phyloP scores from a whole-genome alignment of 78 protist genomes.

The Dictyostelium purpureum region DNA sequence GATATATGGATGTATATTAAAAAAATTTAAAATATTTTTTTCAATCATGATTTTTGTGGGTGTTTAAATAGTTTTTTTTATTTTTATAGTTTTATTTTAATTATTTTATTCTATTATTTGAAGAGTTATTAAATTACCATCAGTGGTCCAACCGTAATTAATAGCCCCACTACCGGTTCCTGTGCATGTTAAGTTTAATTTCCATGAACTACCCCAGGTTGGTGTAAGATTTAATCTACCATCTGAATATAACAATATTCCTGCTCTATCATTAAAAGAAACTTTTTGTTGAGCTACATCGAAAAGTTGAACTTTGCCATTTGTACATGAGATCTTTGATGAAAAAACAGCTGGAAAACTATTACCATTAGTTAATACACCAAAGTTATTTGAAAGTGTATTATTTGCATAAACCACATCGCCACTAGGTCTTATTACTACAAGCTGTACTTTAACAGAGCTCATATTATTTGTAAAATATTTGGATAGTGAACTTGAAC shows the following conservation, averaged over 20 bases:
- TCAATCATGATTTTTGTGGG: no score
- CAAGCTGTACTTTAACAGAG: neutral
- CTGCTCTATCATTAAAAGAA: neutral
- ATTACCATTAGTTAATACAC: neutral
- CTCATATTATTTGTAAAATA: no score
- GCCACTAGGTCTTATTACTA: neutral
- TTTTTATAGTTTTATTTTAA: neutral
- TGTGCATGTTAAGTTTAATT: neutral
- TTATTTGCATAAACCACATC: neutral
- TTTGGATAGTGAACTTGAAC: no score
- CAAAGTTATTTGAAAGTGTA: neutral
- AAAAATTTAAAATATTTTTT: no score
- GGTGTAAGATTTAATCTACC: neutral
- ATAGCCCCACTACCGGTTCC: neutral
- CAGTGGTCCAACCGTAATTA: neutral
- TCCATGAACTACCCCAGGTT: neutral
- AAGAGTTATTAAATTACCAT: neutral
- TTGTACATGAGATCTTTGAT: neutral
- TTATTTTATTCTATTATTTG: neutral
- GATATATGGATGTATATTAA: no score
- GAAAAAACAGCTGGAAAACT: neutral
- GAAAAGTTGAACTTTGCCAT: neutral
- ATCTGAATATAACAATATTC: neutral
- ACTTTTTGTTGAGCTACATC: neutral
- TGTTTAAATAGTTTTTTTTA: neutral